Evolutionary conservation across 305 asterid genomes (phyloP).

Genomic region (Fraxinus floribunda): DNA sequence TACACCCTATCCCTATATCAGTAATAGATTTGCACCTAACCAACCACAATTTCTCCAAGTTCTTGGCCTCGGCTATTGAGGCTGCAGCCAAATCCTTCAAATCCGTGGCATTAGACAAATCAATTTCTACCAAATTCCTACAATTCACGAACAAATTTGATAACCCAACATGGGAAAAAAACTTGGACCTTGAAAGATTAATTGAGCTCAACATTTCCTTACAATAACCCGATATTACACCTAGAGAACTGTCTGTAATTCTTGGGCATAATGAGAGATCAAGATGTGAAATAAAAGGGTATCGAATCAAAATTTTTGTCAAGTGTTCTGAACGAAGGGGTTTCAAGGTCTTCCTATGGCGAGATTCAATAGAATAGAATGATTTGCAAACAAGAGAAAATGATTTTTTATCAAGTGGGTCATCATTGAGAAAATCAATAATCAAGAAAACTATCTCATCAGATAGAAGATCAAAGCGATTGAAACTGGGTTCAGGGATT

Average conservation of each 20-base stretch:
- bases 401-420: constrained; percentile 59
- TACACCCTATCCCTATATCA: constrained; percentile 85
- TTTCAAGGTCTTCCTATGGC: constrained; percentile 37
- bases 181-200: constrained; percentile 64
- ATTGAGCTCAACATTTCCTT: constrained; percentile 41
- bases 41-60: constrained; percentile 67
- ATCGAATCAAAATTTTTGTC: constrained; percentile 44
- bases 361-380: constrained; percentile 42
- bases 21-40: constrained; percentile 74
- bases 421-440: constrained; percentile 59
- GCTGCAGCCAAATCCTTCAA: constrained; percentile 66
- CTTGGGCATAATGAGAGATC: constrained; percentile 79
- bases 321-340: constrained; percentile 70
- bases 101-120: constrained; percentile 73
- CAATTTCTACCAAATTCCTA: constrained; percentile 69
- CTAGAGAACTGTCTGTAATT: constrained; percentile 51
- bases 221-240: constrained; percentile 32
- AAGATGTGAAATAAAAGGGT: constrained; percentile 47
- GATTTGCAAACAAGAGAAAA: constrained; percentile 72
- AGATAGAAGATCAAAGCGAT: constrained; percentile 60
- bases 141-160: constrained; percentile 59
- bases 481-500: constrained; percentile 28
- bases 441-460: constrained; percentile 63
- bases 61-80: constrained; percentile 74
- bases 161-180: constrained; percentile 58